Conservation (phyloP, 495 filamentous ascomycete genomes). For the Penicillium subrubescens region DNA sequence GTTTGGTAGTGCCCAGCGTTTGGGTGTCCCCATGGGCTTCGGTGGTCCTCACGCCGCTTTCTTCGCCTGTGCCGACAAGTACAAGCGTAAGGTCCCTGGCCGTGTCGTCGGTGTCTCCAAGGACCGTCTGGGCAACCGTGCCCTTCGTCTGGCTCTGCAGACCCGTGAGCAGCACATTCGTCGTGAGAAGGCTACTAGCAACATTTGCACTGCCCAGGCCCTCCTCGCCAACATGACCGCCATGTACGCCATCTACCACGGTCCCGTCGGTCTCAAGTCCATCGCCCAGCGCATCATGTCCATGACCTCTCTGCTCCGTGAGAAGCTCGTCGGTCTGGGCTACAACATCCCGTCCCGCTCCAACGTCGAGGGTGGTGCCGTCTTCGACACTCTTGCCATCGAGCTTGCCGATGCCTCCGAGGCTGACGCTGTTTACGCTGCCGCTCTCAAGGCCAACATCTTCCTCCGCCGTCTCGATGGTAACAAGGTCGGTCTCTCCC, state of each 20-base stretch:
- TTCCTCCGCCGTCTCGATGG: slow-evolving; percentile 66
- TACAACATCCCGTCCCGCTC: slow-evolving; percentile 61
- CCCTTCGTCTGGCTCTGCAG: slow-evolving; percentile 88
- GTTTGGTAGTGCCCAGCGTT: slow-evolving; percentile 92
- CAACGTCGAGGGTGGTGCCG: slow-evolving; percentile 53
- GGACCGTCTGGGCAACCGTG: slow-evolving; percentile 80
- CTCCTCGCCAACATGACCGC: slow-evolving; percentile 96
- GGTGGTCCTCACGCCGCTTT: slow-evolving; percentile 97
- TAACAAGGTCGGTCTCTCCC: slow-evolving; percentile 64
- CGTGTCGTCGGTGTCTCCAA: slow-evolving; percentile 92
- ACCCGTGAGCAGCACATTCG: slow-evolving; percentile 97
- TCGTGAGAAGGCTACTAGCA: slow-evolving; percentile 97
- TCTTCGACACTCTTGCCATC: slow-evolving; percentile 85
- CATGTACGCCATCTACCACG: slow-evolving; percentile 97
- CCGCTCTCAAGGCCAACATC: slow-evolving; percentile 54
- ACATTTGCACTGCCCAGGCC: slow-evolving; percentile 97
- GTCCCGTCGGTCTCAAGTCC: slow-evolving; percentile 77
- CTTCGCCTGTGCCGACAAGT: slow-evolving; percentile 89
- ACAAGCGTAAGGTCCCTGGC: slow-evolving; percentile 95
- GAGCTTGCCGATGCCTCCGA: slow-evolving; percentile 47
- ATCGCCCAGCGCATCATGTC: slow-evolving; percentile 81
- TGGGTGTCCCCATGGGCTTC: slow-evolving; percentile 92
- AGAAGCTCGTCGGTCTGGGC: slow-evolving; percentile 65
- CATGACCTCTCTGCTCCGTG: slow-evolving; percentile 69
- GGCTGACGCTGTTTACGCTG: slow-evolving; percentile 51